Evolutionary conservation across 164 flowering plant species (phyloP), one percentile per base, ranked within the genome.

Genomic region (Magnolia officinalis): DNA sequence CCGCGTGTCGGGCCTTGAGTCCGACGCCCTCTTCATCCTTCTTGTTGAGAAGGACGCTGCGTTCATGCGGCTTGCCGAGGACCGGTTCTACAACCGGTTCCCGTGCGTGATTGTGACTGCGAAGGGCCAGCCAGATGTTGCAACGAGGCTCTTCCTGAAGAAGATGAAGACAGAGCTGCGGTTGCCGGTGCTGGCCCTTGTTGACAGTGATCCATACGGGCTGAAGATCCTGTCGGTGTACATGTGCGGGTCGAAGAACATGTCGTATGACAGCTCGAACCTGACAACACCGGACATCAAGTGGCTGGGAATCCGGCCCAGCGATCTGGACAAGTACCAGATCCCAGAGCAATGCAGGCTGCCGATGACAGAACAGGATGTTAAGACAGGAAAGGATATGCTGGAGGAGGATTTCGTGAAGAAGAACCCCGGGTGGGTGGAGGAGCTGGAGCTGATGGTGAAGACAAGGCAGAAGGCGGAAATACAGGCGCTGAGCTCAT

Each of bases 381-480:
- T 96, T 70, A 96, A 96, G 88, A 90, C 98, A 0, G 99, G 99
- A 74, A 92, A 89, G 86, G 99, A 94, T 79, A 16, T 96, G 92
- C 74, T 96, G 87, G 98, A 94, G 89, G 98, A 96, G 86, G 99
- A 96, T 82, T 96, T 96, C 81, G 98, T 96, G 86, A 94, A 94
- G 94, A 96, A 94, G 87, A 96, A 96, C 81, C 92, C 94, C 0
- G 96, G 92, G 26, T 96, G 99, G 99, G 97, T 96, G 26, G 92
- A 90, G 85, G 98, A 93, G 84, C 78, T 91, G 84, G 87, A 67
- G 75, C 74, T 92, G 80, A 96, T 96, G 99, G 97, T 96, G 86
- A 92, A 91, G 85, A 86, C 97, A 0, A 96, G 87, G 87, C 97
- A 92, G 86, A 96, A 96, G 89, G 99, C 98, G 63, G 98, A 96